A percentile compares a stretch with the other conserved stretches of the same genome.
Conservation (phyloP, 2,329 filamentous ascomycete genomes). For the Cordyceps farinosa region DNA sequence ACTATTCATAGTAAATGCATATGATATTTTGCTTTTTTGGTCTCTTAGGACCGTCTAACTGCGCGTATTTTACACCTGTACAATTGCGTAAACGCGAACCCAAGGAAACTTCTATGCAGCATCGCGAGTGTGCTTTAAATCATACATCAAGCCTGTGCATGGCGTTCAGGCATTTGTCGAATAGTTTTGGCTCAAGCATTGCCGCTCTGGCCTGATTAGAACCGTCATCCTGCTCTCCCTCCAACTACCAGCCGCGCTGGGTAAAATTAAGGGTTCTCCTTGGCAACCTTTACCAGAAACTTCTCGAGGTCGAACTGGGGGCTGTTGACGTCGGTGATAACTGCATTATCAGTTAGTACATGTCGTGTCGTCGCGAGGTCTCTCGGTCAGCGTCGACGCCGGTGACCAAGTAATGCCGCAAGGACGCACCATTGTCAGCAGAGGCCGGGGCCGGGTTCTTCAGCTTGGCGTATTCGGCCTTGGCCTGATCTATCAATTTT, state of each 20-base stretch:
- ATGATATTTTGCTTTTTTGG: slow-evolving; percentile 19
- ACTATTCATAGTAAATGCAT: slow-evolving; percentile 3
- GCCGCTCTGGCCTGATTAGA: slow-evolving; percentile 19
- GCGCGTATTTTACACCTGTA: slow-evolving; percentile 54
- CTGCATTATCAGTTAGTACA: slow-evolving; percentile 27
- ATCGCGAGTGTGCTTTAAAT: slow-evolving; percentile 40
- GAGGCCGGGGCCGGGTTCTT: slow-evolving; percentile 53
- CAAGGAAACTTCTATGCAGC: slow-evolving; percentile 50
- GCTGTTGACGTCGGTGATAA: slow-evolving; percentile 64
- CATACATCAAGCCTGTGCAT: slow-evolving; percentile 34
- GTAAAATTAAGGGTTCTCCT: slow-evolving; percentile 47
- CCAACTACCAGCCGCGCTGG: not conserved
- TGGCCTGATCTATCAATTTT: slow-evolving; percentile 87
- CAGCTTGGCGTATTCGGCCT: slow-evolving; percentile 78
- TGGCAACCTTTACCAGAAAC: slow-evolving; percentile 63
- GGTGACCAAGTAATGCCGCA: slow-evolving; percentile 19
- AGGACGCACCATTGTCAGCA: slow-evolving; percentile 31
- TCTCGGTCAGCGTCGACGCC: not conserved
- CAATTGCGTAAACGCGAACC: slow-evolving; percentile 42
- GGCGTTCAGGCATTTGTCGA: slow-evolving; percentile 19
- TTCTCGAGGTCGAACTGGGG: slow-evolving; percentile 93
- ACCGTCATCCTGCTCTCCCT: slow-evolving; percentile 24
- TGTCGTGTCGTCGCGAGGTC: not conserved
- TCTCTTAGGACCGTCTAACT: slow-evolving; percentile 41
- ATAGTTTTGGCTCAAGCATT: slow-evolving; percentile 11